A percentile compares a stretch with the other conserved stretches of the same genome.
These are phyloP conservation scores for Lentinula aciculospora DNA, from an alignment of 768 basidiomycete species.

Conservation along the genomic window DNA sequence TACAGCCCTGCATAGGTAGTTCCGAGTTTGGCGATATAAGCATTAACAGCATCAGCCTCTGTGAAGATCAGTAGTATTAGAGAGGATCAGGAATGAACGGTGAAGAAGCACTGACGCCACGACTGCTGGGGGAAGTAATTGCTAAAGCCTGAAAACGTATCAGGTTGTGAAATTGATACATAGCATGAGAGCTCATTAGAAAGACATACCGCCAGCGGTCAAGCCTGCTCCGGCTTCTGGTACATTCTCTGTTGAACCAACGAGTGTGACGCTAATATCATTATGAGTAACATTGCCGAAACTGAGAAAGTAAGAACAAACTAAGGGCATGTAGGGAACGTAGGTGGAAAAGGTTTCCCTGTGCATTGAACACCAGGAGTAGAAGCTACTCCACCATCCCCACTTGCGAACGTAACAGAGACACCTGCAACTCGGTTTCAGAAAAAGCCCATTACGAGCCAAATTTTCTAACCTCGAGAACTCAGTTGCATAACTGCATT, in stretches of 20 bases:
- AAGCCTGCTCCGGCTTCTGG: slow-evolving; percentile 13
- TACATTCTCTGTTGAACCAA: slow-evolving; percentile 31
- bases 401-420: slow-evolving; percentile 27
- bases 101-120: slow-evolving; percentile 21
- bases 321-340: slow-evolving; percentile 42
- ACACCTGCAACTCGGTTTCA: slow-evolving; percentile 15
- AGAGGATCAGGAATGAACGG: background rate
- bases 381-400: slow-evolving; percentile 29
- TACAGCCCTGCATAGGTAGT: slow-evolving; percentile 31
- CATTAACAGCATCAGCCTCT: slow-evolving; percentile 26
- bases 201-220: slow-evolving; percentile 4
- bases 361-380: slow-evolving; percentile 43
- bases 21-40: slow-evolving; percentile 24
- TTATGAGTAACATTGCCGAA: slow-evolving; percentile 5
- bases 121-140: slow-evolving; percentile 23
- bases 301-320: slow-evolving; percentile 10
- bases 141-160: slow-evolving; percentile 7
- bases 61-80: background rate
- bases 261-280: slow-evolving; percentile 20
- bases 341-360: slow-evolving; percentile 22
- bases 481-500: slow-evolving; percentile 26
- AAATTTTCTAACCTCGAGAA: slow-evolving; percentile 23
- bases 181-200: background rate
- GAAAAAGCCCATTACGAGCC: background rate
- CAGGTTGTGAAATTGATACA: too few relatives aligned